Evolutionary conservation across 1,139 yeast species (phyloP), one percentile per base, ranked within the genome.

Genomic region (Sugiyamaella pinicola): DNA sequence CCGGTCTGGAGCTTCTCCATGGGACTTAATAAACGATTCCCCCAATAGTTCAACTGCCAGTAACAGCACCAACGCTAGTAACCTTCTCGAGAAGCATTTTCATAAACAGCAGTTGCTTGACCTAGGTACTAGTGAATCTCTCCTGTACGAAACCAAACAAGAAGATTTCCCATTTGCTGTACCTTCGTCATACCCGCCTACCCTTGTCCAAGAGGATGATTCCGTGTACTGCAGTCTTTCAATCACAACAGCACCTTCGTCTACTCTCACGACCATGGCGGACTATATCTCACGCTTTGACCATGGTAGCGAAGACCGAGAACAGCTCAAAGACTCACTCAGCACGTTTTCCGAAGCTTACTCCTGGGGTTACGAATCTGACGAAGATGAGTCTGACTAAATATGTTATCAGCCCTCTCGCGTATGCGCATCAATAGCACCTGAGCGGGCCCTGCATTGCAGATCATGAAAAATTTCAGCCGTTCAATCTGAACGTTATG

Each of bases 261-360:
- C 70, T 9, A 71, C 74, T 10, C 70, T 85, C 50, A 73, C 74
- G 55, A 70, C 71, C 1, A 83, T 83, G 78, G 71, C 73, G 8
- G 71, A 74, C 10, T 64, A 75, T 33, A 77, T 84, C 1, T 65
- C 75, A 0, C 73, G 74, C 45, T 69, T 72, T 33, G 73, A 74
- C 55, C 74, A 69, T n/a, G 59, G 60, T 2, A 48, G 56, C 56
- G 76, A 79, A n/a, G 91, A 84, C 47, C 77, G 86, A 55, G 84
- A 80, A 34, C 91, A 85, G 54, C 62, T 85, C 54, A 71, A 83
- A 22, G 86, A 87, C 52, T 78, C 77, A 34, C 65, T 86, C 15
- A 79, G 77, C 19, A 66, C 68, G 3, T 54, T 82, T 41, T 75
- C 82, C 0, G 75, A 76, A 28, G 79, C 77, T 51, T 87, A 85